Percentiles rank a stretch among this genome's conserved stretches.
Conservation (phyloP, 2,329 filamentous ascomycete species). For the Pseudogymnoascus sp. region DNA sequence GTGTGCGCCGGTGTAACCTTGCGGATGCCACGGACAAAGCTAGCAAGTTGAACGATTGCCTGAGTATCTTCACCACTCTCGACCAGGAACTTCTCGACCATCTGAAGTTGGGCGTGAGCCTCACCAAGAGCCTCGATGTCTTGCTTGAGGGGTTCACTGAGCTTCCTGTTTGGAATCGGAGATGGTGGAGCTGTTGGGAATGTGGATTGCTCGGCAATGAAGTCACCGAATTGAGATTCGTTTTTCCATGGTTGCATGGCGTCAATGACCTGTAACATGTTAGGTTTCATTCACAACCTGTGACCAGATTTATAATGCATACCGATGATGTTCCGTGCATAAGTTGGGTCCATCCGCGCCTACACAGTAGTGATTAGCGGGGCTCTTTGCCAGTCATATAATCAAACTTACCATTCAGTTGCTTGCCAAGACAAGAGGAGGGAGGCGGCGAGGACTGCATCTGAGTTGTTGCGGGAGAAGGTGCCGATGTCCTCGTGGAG, state of each 20-base stretch:
- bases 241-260: slow-evolving; percentile 90
- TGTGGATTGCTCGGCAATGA: slow-evolving; percentile 72
- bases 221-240: slow-evolving; percentile 77
- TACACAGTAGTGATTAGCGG: slow-evolving; percentile 39
- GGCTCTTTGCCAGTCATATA: slow-evolving; percentile 22
- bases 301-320: slow-evolving; percentile 34
- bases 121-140: slow-evolving; percentile 62
- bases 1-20: slow-evolving; percentile 63
- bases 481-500: slow-evolving; percentile 78
- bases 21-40: slow-evolving; percentile 65
- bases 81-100: slow-evolving; percentile 61
- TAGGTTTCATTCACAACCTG: slow-evolving; percentile 20
- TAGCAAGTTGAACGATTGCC: slow-evolving; percentile 61
- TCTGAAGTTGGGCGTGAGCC: slow-evolving; percentile 59
- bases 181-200: slow-evolving; percentile 61
- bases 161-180: slow-evolving; percentile 49
- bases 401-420: slow-evolving; percentile 73
- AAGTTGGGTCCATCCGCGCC: slow-evolving; percentile 86
- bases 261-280: slow-evolving; percentile 61
- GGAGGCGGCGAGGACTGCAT: slow-evolving; percentile 86
- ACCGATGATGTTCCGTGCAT: slow-evolving; percentile 88
- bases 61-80: slow-evolving; percentile 63
- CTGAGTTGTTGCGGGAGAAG: slow-evolving; percentile 80
- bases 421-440: slow-evolving; percentile 93
- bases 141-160: slow-evolving; percentile 59